A percentile compares a stretch with the other conserved stretches of the same genome.
Evolutionary conservation across 345 rosid genomes (phyloP).

Genomic region (Hibiscus syriacus): DNA sequence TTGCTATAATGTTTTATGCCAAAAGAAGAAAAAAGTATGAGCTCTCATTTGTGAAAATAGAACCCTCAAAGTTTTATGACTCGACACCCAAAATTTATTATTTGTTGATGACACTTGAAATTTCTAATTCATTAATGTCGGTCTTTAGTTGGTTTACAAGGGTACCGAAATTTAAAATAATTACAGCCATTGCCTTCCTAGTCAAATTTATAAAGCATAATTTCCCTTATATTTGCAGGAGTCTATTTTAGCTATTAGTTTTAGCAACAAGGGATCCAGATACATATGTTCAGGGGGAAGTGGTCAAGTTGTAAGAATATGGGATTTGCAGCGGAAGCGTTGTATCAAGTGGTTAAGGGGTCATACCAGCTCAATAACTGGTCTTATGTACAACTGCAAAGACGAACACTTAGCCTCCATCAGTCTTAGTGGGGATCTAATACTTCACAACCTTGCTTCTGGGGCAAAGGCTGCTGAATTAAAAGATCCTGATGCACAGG

Average conservation of each 20-base stretch:
- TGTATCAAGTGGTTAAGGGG: slow-evolving; percentile 95
- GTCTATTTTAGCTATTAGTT: slow-evolving; percentile 70
- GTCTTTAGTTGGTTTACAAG: not conserved
- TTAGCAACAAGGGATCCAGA: slow-evolving; percentile 84
- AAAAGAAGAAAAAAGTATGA: not conserved
- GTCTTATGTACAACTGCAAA: slow-evolving; percentile 91
- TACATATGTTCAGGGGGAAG: slow-evolving; percentile 94
- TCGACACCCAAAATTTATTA: not conserved
- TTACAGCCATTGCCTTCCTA: not conserved
- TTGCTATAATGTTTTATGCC: not conserved
- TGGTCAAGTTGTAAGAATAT: slow-evolving; percentile 83
- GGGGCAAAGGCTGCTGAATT: slow-evolving; percentile 85
- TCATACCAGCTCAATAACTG: slow-evolving; percentile 73
- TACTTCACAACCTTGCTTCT: slow-evolving; percentile 91
- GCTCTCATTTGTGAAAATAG: not conserved
- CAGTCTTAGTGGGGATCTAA: slow-evolving; percentile 79
- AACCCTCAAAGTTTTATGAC: not conserved
- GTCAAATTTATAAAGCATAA: slow-evolving; percentile 6
- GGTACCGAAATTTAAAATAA: not conserved
- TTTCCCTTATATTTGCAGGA: slow-evolving; percentile 46
- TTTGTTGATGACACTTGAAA: not conserved
- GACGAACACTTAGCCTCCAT: slow-evolving; percentile 97
- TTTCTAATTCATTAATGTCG: not conserved
- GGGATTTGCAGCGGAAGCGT: slow-evolving; percentile 93
- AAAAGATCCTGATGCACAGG: slow-evolving; percentile 94